These are phyloP conservation scores for Botrytis hyacinthi DNA, from an alignment of 2,329 filamentous ascomycete species.

Conservation along the genomic window DNA sequence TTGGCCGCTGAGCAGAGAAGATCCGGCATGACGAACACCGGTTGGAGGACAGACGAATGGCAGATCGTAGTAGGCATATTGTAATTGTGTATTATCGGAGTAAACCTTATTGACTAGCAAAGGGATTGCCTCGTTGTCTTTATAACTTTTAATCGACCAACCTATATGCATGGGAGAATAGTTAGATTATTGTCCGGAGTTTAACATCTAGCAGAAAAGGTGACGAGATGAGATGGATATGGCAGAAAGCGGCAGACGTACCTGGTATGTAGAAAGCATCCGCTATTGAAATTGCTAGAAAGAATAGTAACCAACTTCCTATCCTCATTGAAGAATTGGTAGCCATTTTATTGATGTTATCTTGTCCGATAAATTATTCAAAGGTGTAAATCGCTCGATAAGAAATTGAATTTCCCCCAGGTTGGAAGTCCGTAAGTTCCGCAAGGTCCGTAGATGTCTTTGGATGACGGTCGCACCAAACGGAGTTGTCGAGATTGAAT, in stretches of 20 bases:
- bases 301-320: conserved; percentile 48
- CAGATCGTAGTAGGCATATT: conserved; percentile 86
- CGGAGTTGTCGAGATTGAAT: not conserved
- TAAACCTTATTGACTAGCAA: conserved; percentile 92
- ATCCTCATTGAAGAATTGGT: conserved; percentile 37
- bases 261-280: conserved; percentile 84
- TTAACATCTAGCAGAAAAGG: not conserved
- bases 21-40: conserved; percentile 62
- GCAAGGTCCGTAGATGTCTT: too few species aligned
- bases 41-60: conserved; percentile 83
- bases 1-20: conserved; percentile 70
- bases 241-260: conserved; percentile 43
- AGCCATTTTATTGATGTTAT: conserved; percentile 24
- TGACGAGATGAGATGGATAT: not conserved
- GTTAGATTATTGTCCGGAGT: not conserved
- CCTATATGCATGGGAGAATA: conserved; percentile 47
- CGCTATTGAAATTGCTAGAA: conserved; percentile 48
- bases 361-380: conserved; percentile 24
- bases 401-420: not conserved
- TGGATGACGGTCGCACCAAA: not conserved
- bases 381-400: not conserved
- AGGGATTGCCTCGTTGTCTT: conserved; percentile 72
- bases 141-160: conserved; percentile 80
- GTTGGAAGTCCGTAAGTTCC: not conserved
- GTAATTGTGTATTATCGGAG: conserved; percentile 84